These are phyloP conservation scores for Suillus clintonianus DNA, from an alignment of 768 basidiomycete species.

Conservation along the genomic window DNA sequence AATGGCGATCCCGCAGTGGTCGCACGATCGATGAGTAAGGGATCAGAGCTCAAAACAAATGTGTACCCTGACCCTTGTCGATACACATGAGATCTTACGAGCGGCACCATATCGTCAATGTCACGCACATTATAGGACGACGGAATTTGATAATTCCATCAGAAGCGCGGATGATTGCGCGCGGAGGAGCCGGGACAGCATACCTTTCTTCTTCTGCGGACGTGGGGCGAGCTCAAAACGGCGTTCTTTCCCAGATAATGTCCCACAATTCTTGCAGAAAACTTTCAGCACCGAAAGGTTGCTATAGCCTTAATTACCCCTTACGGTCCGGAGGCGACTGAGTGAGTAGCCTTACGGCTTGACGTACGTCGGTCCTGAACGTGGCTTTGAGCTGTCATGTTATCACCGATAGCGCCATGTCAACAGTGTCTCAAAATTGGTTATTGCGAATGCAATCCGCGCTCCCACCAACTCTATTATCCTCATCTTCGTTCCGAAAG, in stretches of 20 bases:
- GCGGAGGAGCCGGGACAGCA: background rate
- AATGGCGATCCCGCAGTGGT: constrained; percentile 10
- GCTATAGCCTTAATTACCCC: constrained; percentile 12
- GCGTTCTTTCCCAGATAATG: constrained; percentile 29
- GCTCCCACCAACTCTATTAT: constrained; percentile 12
- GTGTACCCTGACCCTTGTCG: constrained; percentile 10
- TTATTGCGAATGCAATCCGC: background rate
- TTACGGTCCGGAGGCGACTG: constrained; percentile 1
- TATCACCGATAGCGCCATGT: constrained; percentile 5
- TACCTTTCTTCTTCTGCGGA: constrained; percentile 12
- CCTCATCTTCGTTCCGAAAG: constrained; percentile 15
- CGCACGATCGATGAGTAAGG: constrained; percentile 28
- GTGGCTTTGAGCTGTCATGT: constrained; percentile 7
- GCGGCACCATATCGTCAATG: constrained; percentile 23
- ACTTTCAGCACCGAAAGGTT: constrained; percentile 16
- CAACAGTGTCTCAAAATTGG: background rate
- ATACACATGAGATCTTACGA: constrained; percentile 14
- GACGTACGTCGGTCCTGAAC: constrained; percentile 1
- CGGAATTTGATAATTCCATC: constrained; percentile 30
- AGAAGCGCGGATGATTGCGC: constrained; percentile 18
- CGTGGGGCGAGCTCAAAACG: constrained; percentile 27
- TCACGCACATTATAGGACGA: constrained; percentile 28
- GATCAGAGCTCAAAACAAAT: constrained; percentile 14
- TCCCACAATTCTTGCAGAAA: constrained; percentile 21
- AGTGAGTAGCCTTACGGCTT: constrained; percentile 4